Conservation (phyloP, 208 protist genomes). For the Crithidia mellificae region DNA sequence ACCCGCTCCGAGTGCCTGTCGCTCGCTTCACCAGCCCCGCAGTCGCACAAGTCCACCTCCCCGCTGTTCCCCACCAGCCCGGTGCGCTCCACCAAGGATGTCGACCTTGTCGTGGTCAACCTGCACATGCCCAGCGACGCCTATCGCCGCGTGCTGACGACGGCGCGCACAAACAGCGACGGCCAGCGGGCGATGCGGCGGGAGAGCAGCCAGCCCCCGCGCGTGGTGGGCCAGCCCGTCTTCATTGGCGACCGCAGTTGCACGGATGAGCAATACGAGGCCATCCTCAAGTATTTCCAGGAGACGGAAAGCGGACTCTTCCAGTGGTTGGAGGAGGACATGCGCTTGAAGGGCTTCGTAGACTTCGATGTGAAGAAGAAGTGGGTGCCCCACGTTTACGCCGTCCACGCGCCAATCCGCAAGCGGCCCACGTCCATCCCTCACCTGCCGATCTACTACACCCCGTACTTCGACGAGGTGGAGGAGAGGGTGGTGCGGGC, state of each 20-base stretch:
- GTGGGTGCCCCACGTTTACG: conserved; percentile 26
- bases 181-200: conserved; percentile 25
- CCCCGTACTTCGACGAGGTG: conserved; percentile 39
- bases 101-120: conserved; percentile 66
- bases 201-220: conserved; percentile 3
- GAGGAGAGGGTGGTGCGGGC: conserved; percentile 38
- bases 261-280: conserved; percentile 70
- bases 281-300: conserved; percentile 55
- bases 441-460: conserved; percentile 44
- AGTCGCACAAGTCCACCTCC: background rate
- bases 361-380: conserved; percentile 30
- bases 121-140: conserved; percentile 51
- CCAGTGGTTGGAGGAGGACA: conserved; percentile 41
- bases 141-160: conserved; percentile 44
- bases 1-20: conserved; percentile 12
- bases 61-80: background rate
- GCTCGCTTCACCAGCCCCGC: background rate
- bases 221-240: conserved; percentile 57
- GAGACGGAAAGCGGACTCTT: conserved; percentile 41
- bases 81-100: conserved; percentile 17
- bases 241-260: conserved; percentile 61
- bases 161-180: conserved; percentile 22
- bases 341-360: conserved; percentile 44
- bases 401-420: conserved; percentile 36
- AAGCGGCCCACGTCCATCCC: conserved; percentile 38